These are phyloP conservation scores for Gaeumannomyces tritici DNA, from an alignment of 2,329 filamentous ascomycete species.

Conservation along the genomic window DNA sequence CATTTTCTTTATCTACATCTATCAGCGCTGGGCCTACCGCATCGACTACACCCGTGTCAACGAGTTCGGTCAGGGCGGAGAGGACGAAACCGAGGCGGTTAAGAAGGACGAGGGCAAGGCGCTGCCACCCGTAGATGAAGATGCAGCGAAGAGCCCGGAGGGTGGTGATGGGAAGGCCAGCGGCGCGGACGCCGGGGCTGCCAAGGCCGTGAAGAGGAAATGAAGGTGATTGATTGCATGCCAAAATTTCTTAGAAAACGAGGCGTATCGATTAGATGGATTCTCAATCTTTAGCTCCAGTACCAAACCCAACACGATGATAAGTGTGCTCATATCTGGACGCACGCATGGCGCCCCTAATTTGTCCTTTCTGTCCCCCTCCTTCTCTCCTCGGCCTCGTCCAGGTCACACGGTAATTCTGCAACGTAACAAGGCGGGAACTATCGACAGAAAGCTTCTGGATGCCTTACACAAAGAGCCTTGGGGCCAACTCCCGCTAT, in stretches of 20 bases:
- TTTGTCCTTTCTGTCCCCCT: too few species aligned
- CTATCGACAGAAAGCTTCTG: too few species aligned
- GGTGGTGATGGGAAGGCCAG: neutral
- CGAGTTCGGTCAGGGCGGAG: constrained; percentile 97
- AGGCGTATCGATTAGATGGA: neutral
- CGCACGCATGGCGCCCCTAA: too few species aligned
- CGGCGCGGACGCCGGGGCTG: neutral
- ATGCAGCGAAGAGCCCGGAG: neutral
- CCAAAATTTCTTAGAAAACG: neutral
- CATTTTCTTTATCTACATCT: constrained; percentile 97
- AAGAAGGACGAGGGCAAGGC: constrained; percentile 21
- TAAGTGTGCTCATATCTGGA: too few species aligned
- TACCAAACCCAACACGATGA: neutral
- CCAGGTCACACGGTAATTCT: too few species aligned
- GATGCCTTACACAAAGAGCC: too few species aligned
- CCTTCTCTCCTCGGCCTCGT: too few species aligned
- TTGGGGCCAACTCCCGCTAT: too few species aligned
- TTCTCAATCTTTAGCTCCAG: neutral
- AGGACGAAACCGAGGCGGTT: constrained; percentile 54
- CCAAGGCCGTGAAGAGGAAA: constrained; percentile 3
- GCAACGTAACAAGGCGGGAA: too few species aligned
- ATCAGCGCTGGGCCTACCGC: constrained; percentile 89
- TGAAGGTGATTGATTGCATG: neutral
- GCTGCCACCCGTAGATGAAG: neutral
- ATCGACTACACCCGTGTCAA: constrained; percentile 89